Evolutionary conservation across 2,329 filamentous ascomycete species (phyloP).

Genomic region (Cladobotryum protrusum): DNA sequence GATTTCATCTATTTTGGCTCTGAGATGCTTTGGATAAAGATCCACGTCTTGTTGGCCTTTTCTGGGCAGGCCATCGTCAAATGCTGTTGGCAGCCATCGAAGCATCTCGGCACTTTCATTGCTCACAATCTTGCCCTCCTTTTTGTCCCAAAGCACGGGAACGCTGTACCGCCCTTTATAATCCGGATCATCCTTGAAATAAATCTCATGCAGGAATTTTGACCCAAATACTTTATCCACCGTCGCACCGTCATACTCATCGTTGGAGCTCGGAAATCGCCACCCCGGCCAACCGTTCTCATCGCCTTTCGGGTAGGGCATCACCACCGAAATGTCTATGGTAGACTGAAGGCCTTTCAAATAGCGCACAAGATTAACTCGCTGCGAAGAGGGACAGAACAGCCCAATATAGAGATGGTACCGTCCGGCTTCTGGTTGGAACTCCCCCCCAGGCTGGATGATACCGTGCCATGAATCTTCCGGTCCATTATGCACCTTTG

Average conservation of each 20-base stretch:
- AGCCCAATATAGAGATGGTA: slow-evolving; percentile 57
- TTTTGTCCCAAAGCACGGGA: slow-evolving; percentile 64
- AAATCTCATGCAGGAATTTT: slow-evolving; percentile 62
- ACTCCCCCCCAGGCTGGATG: slow-evolving; percentile 27
- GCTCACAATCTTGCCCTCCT: slow-evolving; percentile 64
- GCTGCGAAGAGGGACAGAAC: slow-evolving; percentile 62
- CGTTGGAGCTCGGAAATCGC: slow-evolving; percentile 47
- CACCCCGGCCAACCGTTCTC: slow-evolving; percentile 57
- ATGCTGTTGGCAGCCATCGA: slow-evolving; percentile 73
- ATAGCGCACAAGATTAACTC: slow-evolving; percentile 63
- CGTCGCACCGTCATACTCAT: slow-evolving; percentile 53
- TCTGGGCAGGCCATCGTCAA: slow-evolving; percentile 52
- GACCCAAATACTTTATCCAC: slow-evolving; percentile 58
- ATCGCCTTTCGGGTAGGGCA: slow-evolving; percentile 61
- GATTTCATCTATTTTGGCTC: slow-evolving; percentile 52
- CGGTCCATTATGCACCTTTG: slow-evolving; percentile 14
- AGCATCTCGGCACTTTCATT: slow-evolving; percentile 82
- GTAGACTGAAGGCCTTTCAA: slow-evolving; percentile 68
- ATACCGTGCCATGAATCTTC: slow-evolving; percentile 22
- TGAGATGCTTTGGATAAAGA: slow-evolving; percentile 48
- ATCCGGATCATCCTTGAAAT: slow-evolving; percentile 59
- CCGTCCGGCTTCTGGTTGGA: slow-evolving; percentile 50
- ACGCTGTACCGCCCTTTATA: slow-evolving; percentile 69
- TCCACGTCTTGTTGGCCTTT: slow-evolving; percentile 36
- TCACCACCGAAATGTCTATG: slow-evolving; percentile 56